Evolutionary conservation across 495 filamentous ascomycete species (phyloP).

Genomic region (Trichocladium antarcticum): DNA sequence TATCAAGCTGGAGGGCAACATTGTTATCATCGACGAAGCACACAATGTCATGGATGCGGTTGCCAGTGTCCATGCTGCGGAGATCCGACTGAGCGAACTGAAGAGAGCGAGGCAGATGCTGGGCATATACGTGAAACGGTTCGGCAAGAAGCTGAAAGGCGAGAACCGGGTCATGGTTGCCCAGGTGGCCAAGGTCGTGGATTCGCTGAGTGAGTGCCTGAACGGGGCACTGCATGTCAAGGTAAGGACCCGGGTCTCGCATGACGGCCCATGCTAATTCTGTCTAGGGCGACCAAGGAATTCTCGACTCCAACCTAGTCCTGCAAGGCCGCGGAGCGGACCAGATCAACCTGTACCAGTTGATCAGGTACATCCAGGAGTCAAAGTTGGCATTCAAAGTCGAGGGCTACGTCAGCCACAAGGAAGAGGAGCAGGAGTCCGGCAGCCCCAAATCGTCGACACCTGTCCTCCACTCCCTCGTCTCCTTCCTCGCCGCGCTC

Average conservation of each 20-base stretch:
- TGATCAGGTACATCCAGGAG: conserved; percentile 76
- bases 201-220: conserved; percentile 60
- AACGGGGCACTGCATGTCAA: conserved; percentile 34
- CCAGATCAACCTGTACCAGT: conserved; percentile 86
- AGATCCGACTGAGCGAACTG: conserved; percentile 61
- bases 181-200: conserved; percentile 69
- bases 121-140: conserved; percentile 72
- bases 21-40: conserved; percentile 92
- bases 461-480: conserved; percentile 72
- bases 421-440: conserved; percentile 39
- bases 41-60: conserved; percentile 97
- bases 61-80: conserved; percentile 70
- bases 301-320: conserved; percentile 52
- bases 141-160: conserved; percentile 70
- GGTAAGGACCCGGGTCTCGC: conserved; percentile 21
- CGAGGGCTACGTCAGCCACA: conserved; percentile 66
- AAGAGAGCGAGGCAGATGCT: conserved; percentile 61
- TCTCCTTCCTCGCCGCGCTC: conserved; percentile 69
- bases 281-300: conserved; percentile 41
- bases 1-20: conserved; percentile 73
- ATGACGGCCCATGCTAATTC: background rate
- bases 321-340: conserved; percentile 81
- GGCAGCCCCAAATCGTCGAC: conserved; percentile 32
- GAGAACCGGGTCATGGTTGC: conserved; percentile 89
- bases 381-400: conserved; percentile 92